phyloP scores from a whole-genome alignment of 2,329 filamentous ascomycete genomes.

The Thielaviopsis punctulata region DNA sequence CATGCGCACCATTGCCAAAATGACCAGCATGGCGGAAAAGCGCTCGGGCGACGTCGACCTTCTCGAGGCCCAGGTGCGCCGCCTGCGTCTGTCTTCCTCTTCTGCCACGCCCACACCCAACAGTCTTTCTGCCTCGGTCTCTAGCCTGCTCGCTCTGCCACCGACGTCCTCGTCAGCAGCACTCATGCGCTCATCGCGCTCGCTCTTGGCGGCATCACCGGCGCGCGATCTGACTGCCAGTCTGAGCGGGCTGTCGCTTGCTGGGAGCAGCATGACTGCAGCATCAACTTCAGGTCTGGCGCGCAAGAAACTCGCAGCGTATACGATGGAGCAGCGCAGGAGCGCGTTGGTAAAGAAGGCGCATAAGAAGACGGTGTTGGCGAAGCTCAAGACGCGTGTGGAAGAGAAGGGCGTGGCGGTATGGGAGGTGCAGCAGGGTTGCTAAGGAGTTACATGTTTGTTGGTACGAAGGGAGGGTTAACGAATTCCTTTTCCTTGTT shows the following conservation, averaged over 20 bases:
- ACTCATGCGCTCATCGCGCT: neutral
- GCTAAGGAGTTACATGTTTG: constrained; percentile 1
- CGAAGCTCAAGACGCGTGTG: constrained; percentile 32
- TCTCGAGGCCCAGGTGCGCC: constrained; percentile 71
- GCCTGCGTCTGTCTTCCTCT: constrained; percentile 37
- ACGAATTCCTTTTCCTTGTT: neutral
- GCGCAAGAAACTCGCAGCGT: constrained; percentile 45
- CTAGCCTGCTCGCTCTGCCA: neutral
- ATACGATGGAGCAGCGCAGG: constrained; percentile 40
- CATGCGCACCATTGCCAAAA: constrained; percentile 75
- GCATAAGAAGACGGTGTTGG: constrained; percentile 34
- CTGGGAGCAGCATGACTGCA: too few species aligned
- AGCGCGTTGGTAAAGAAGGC: constrained; percentile 35
- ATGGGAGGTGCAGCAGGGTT: constrained; percentile 31
- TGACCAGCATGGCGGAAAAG: constrained; percentile 85
- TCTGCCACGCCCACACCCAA: constrained; percentile 14
- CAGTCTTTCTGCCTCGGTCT: neutral
- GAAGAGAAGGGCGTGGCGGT: constrained; percentile 33
- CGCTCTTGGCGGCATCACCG: neutral
- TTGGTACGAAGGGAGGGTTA: neutral
- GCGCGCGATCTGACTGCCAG: neutral
- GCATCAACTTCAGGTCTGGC: too few species aligned
- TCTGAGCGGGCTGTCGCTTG: constrained; percentile 14
- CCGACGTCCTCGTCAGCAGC: neutral
- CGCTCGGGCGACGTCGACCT: constrained; percentile 82